Evolutionary conservation across 169 alveolate genomes (phyloP).

Genomic region (Cryptosporidium bovis): DNA sequence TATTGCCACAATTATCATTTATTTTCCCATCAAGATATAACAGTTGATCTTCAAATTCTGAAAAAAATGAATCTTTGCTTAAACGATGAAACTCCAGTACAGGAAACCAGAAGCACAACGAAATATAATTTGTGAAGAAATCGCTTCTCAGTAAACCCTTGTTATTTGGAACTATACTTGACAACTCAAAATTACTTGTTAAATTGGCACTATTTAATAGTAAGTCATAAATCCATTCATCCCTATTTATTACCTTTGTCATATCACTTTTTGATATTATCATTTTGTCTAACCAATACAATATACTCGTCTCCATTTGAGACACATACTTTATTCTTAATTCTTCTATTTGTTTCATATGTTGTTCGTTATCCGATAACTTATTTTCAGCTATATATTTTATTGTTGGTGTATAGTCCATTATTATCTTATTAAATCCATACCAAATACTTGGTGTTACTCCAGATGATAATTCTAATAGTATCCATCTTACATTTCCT

Average conservation of each 20-base stretch:
- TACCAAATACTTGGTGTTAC: slow-evolving; percentile 53
- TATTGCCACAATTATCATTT: background rate
- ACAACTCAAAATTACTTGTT: too few species aligned
- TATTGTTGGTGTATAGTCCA: slow-evolving; percentile 42
- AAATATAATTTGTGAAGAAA: slow-evolving; percentile 11
- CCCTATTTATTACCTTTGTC: slow-evolving; percentile 12
- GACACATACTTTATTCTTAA: slow-evolving; percentile 5
- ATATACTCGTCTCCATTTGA: slow-evolving; percentile 65
- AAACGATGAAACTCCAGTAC: slow-evolving; percentile 42
- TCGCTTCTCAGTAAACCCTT: background rate
- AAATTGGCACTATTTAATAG: background rate
- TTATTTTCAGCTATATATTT: slow-evolving; percentile 55
- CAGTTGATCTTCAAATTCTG: slow-evolving; percentile 1
- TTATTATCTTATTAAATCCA: slow-evolving; percentile 27
- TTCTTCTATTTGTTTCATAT: slow-evolving; percentile 23
- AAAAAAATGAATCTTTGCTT: slow-evolving; percentile 17
- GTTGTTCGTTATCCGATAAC: slow-evolving; percentile 6
- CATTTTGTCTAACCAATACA: slow-evolving; percentile 50
- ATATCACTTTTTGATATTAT: slow-evolving; percentile 1
- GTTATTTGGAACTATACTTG: background rate
- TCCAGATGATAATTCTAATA: slow-evolving; percentile 9
- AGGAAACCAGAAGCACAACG: slow-evolving; percentile 58
- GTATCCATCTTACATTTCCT: slow-evolving; percentile 9
- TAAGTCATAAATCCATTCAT: background rate
- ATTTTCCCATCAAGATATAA: background rate